A percentile compares a stretch with the other conserved stretches of the same genome.
Evolutionary conservation across 2,329 filamentous ascomycete genomes (phyloP).

Genomic region (Rachicladosporium sp.): DNA sequence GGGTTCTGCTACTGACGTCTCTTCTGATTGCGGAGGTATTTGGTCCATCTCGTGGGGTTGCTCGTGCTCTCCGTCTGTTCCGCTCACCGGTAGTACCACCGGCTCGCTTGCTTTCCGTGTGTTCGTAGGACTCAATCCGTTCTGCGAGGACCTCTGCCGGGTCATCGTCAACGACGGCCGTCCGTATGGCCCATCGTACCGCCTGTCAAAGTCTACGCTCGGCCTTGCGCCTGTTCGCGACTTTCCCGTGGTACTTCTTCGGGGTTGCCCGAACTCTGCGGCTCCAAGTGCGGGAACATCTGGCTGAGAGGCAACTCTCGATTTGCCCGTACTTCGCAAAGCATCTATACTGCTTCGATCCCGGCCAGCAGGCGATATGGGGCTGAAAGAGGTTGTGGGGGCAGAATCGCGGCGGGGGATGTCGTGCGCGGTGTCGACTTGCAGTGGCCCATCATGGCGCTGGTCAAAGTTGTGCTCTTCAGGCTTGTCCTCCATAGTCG

Average conservation of each 20-base stretch:
- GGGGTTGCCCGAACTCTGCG: too few relatives aligned
- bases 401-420: too few relatives aligned
- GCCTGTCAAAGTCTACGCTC: conserved; percentile 19
- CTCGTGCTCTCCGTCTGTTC: conserved; percentile 1
- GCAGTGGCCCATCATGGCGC: conserved; percentile 21
- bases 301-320: too few relatives aligned
- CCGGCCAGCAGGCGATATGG: too few relatives aligned
- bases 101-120: conserved; percentile 2
- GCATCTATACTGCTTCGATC: too few relatives aligned
- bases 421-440: conserved; percentile 2
- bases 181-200: conserved; percentile 21
- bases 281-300: too few relatives aligned
- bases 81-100: background rate
- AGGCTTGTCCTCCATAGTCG: conserved; percentile 13
- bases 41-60: background rate
- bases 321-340: too few relatives aligned
- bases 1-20: conserved; percentile 5
- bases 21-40: conserved; percentile 1
- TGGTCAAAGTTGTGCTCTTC: conserved; percentile 23
- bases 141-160: conserved; percentile 12
- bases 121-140: background rate
- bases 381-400: too few relatives aligned
- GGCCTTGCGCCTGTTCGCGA: conserved; percentile 2
- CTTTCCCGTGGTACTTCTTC: too few relatives aligned
- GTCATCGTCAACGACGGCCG: conserved; percentile 21